Evolutionary conservation across 2,329 filamentous ascomycete genomes (phyloP).

Genomic region (Fusarium lateritium): DNA sequence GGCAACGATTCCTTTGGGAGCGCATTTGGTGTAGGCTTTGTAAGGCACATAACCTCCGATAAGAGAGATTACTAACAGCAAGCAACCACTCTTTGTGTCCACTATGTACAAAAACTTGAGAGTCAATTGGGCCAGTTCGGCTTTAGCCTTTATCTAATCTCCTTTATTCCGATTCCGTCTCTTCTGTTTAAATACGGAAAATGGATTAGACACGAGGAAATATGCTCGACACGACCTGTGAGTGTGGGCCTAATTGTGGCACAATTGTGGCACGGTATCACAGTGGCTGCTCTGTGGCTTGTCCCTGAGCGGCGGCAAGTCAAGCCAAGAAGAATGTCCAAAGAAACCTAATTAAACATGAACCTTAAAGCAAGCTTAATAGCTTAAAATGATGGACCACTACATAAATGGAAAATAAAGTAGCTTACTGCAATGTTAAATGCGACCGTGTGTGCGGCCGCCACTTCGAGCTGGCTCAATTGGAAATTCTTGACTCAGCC

Average conservation of each 20-base stretch:
- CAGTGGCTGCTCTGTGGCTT: not conserved
- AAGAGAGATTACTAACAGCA: fast-evolving
- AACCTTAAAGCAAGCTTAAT: constrained; percentile 8
- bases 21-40: constrained; percentile 11
- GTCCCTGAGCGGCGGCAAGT: not conserved
- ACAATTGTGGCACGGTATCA: too few species aligned
- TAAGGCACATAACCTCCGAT: not conserved
- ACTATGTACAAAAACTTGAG: constrained; percentile 15
- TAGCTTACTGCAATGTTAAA: not conserved
- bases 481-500: not conserved
- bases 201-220: not conserved
- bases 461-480: not conserved
- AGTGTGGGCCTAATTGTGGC: not conserved
- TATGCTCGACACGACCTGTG: constrained; percentile 2
- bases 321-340: not conserved
- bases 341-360: not conserved
- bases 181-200: not conserved
- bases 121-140: constrained; percentile 4
- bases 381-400: not conserved
- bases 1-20: constrained; percentile 15
- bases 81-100: not conserved
- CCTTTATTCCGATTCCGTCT: constrained; percentile 15
- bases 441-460: not conserved
- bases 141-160: constrained; percentile 3
- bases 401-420: constrained; percentile 3